phyloP scores from a whole-genome alignment of 257 asterid genomes.

The Galeopsis tetrahit region DNA sequence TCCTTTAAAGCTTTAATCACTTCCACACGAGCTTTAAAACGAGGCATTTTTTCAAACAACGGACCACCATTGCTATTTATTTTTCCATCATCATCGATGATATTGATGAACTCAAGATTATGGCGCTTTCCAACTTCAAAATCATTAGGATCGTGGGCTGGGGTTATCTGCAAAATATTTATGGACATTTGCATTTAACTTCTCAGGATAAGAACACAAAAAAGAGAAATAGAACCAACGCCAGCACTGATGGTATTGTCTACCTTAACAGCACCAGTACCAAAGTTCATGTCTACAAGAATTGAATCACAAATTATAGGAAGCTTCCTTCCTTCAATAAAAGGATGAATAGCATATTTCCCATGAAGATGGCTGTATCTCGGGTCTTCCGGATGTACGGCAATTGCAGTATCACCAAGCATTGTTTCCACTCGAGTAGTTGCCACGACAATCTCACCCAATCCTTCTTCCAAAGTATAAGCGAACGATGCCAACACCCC shows the following conservation, averaged over 20 bases:
- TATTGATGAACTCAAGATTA: constrained; percentile 74
- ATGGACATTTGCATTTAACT: constrained; percentile 29
- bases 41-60: constrained; percentile 76
- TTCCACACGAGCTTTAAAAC: constrained; percentile 88
- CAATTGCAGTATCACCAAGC: constrained; percentile 98
- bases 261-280: constrained; percentile 99
- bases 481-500: constrained; percentile 96
- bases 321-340: constrained; percentile 72
- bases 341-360: constrained; percentile 85
- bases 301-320: constrained; percentile 85
- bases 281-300: constrained; percentile 90
- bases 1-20: constrained; percentile 72
- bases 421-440: constrained; percentile 95
- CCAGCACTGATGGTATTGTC: constrained; percentile 22
- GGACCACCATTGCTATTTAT: constrained; percentile 88
- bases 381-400: constrained; percentile 87
- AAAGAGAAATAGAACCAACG: constrained; percentile 15
- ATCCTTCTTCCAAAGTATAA: constrained; percentile 83
- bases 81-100: constrained; percentile 92
- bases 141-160: constrained; percentile 99
- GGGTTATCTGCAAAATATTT: constrained; percentile 76
- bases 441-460: constrained; percentile 94
- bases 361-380: constrained; percentile 88
- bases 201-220: constrained; percentile 13
- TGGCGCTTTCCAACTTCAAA: constrained; percentile 97